Evolutionary conservation across 148 eudicot genomes (phyloP).

Genomic region (Silene uniflora): DNA sequence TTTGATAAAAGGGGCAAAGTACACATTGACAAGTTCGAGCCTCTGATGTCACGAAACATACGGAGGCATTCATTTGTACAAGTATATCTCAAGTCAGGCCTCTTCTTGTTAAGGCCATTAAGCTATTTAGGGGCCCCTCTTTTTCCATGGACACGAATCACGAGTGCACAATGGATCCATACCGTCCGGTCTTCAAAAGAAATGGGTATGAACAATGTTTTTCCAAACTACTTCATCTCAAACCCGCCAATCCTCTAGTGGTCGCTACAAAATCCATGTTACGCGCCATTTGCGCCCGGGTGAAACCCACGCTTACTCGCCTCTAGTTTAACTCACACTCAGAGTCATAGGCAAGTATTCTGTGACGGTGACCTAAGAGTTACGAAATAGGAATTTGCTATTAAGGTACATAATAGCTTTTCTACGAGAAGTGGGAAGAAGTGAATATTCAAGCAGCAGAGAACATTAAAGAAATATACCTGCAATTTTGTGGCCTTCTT

Average conservation of each 20-base stretch:
- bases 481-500: conserved; percentile 61
- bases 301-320: not conserved
- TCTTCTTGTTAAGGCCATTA: no score
- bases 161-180: no score
- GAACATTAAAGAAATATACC: conserved; percentile 30
- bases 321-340: not conserved
- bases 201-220: no score
- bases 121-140: no score
- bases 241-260: not conserved
- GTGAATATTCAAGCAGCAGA: not conserved
- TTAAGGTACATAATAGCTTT: not conserved
- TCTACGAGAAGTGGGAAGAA: not conserved
- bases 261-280: not conserved
- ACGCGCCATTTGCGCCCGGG: not conserved
- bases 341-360: not conserved
- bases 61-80: no score
- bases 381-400: not conserved
- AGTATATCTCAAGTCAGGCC: no score
- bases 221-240: not conserved
- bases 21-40: no score
- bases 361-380: not conserved
- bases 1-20: no score
- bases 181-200: no score
- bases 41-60: no score
- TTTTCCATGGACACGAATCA: no score